These are phyloP conservation scores for Prunus yedoensis DNA, from an alignment of 331 rosid species.

Conservation along the genomic window DNA sequence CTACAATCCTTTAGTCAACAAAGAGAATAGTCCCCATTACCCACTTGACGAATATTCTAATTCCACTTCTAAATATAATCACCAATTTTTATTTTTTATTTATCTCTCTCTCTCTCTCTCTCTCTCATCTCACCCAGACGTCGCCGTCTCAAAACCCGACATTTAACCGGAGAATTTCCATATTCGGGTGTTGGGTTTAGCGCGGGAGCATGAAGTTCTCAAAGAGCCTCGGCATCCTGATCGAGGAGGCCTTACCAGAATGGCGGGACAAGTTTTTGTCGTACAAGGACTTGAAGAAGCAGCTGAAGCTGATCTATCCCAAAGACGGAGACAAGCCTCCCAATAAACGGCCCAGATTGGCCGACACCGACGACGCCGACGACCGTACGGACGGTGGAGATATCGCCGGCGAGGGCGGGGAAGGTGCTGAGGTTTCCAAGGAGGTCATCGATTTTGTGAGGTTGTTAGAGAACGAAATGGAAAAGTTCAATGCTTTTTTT, in stretches of 20 bases:
- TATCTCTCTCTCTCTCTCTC: neutral
- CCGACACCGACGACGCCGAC: neutral
- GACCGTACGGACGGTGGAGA: conserved; percentile 18
- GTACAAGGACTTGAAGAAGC: conserved; percentile 76
- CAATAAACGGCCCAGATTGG: conserved; percentile 39
- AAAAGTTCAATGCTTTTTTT: conserved; percentile 67
- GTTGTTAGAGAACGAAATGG: conserved; percentile 64
- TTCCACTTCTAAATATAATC: neutral
- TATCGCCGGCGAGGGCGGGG: conserved; percentile 10
- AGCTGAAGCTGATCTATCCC: conserved; percentile 61
- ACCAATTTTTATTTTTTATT: neutral
- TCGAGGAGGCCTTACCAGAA: conserved; percentile 79
- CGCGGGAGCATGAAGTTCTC: conserved; percentile 65
- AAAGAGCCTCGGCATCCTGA: conserved; percentile 64
- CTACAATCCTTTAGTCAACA: neutral
- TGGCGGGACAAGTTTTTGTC: conserved; percentile 79
- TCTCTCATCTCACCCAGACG: neutral
- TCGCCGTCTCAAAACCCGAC: neutral
- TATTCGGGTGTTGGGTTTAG: neutral
- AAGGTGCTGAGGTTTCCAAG: conserved; percentile 35
- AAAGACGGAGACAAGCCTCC: conserved; percentile 32
- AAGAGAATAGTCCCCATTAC: conserved; percentile 9
- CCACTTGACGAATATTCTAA: conserved; percentile 21
- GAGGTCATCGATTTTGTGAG: conserved; percentile 58
- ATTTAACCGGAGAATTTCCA: neutral